phyloP scores from a whole-genome alignment of 208 protist species.

The Wallacemonas sp. region DNA sequence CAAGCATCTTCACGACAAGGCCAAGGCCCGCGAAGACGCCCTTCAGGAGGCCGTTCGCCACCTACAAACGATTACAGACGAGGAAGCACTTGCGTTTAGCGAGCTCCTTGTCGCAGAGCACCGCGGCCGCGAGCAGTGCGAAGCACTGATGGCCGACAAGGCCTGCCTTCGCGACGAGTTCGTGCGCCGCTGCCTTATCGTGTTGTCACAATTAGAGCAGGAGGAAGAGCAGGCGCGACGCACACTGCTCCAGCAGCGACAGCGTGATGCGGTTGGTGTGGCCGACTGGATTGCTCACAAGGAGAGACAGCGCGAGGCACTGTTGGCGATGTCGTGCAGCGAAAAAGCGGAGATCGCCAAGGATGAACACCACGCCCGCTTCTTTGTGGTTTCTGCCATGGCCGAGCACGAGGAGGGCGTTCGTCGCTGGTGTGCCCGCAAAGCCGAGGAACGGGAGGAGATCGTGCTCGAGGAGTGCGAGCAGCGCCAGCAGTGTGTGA shows the following conservation, averaged over 20 bases:
- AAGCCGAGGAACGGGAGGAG: conserved; percentile 13
- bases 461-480: conserved; percentile 16
- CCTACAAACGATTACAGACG: conserved; percentile 31
- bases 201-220: conserved; percentile 1
- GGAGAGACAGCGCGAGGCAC: conserved; percentile 19
- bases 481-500: not conserved
- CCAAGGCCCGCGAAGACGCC: conserved; percentile 1
- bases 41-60: conserved; percentile 26
- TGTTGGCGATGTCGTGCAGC: conserved; percentile 9
- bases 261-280: conserved; percentile 24
- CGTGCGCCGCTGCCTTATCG: conserved; percentile 7
- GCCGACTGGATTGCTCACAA: conserved; percentile 30
- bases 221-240: conserved; percentile 38
- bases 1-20: conserved; percentile 14
- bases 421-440: conserved; percentile 28
- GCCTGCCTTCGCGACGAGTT: conserved; percentile 7
- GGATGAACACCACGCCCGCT: conserved; percentile 48
- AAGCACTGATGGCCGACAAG: conserved; percentile 41
- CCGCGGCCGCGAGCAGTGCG: conserved; percentile 32
- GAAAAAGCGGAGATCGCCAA: conserved; percentile 21
- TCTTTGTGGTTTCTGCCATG: conserved; percentile 42
- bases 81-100: conserved; percentile 31
- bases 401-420: conserved; percentile 42
- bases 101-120: conserved; percentile 26
- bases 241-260: conserved; percentile 10